Base-by-base conservation (phyloP, 2,329 filamentous ascomycete genomes). In the Paraconiothyrium sp. region DNA sequence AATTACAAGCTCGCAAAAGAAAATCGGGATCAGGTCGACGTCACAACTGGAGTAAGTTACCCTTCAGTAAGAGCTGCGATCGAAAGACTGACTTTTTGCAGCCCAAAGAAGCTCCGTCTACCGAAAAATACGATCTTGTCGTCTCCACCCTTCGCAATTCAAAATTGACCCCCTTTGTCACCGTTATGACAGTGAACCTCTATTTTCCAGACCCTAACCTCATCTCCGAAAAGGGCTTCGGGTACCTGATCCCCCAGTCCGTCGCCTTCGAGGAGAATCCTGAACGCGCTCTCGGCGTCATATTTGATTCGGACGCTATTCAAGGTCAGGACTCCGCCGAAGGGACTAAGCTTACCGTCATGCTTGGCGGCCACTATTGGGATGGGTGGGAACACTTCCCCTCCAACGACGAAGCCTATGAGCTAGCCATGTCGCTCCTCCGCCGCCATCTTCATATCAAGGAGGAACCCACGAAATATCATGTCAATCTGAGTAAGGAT, bases 341-440 rank as follows among this genome's bases (percentile, higher is more conserved):
- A 0, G 93, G 92, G 27, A 97, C 93, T 14, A 97, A 97, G 77
- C 80, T 98, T 57, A 97, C 94, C 16, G 92, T 98, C 69, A 97
- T 99, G 89, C 83, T 99, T 59, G 95, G 95, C 61, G 95, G 95
- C 1, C 93, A 97, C 80, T 93, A 92, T 86, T 98, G 92, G 92
- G 85, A 93, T 75, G 85, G 82, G 60, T 88, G 85, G 82, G 72
- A 78, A 1, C 80, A 82, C 43, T 87, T 87, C 60, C 93, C 93
- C 0, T 81, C 85, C 54, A 84, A 89, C 63, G 83, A 89, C 14
- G 85, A 91, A 67, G 93, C 88, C 16, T 81, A 91, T 30, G 74
- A 79, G 6, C 90, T 94, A 85, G 93, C 94, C 37, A 86, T 87
- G 63, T 79, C 83, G 1, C 82, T 96, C 7, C 82, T 97, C 1